Conservation (phyloP, 345 rosid species). For the Citrus medica region DNA sequence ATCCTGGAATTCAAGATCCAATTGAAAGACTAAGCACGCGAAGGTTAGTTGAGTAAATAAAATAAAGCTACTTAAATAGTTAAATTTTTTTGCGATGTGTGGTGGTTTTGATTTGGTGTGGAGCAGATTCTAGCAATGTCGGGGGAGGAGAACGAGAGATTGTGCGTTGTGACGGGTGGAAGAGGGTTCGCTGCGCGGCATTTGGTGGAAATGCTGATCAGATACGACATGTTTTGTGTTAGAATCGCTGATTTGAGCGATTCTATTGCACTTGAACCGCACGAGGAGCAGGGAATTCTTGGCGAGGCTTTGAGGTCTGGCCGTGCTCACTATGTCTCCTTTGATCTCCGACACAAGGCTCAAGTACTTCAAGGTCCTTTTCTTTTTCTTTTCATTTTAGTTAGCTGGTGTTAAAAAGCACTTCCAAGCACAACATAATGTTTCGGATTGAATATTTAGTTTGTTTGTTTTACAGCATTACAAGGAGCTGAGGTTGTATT, state of each 20-base stretch:
- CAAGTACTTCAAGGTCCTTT: slow-evolving; percentile 69
- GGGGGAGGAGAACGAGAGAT: slow-evolving; percentile 38
- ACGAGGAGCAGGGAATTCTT: slow-evolving; percentile 62
- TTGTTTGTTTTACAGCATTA: slow-evolving; percentile 38
- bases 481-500: slow-evolving; percentile 81
- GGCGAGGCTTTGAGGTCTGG: slow-evolving; percentile 71
- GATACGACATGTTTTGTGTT: slow-evolving; percentile 43
- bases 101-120: not conserved
- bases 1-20: slow-evolving; percentile 2
- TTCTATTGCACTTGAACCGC: slow-evolving; percentile 41
- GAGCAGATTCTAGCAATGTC: slow-evolving; percentile 24
- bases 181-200: slow-evolving; percentile 91
- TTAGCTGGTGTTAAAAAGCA: not conserved
- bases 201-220: slow-evolving; percentile 79
- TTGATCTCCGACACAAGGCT: slow-evolving; percentile 74
- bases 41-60: not conserved
- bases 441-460: too few species aligned
- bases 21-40: not conserved
- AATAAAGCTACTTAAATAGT: not conserved
- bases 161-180: slow-evolving; percentile 93
- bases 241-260: slow-evolving; percentile 75
- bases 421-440: not conserved
- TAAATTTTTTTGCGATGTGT: not conserved
- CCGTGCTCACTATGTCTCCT: slow-evolving; percentile 48
- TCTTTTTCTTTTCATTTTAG: not conserved